phyloP scores from a whole-genome alignment of 2,329 filamentous ascomycete genomes.

The Penicillium sp. region DNA sequence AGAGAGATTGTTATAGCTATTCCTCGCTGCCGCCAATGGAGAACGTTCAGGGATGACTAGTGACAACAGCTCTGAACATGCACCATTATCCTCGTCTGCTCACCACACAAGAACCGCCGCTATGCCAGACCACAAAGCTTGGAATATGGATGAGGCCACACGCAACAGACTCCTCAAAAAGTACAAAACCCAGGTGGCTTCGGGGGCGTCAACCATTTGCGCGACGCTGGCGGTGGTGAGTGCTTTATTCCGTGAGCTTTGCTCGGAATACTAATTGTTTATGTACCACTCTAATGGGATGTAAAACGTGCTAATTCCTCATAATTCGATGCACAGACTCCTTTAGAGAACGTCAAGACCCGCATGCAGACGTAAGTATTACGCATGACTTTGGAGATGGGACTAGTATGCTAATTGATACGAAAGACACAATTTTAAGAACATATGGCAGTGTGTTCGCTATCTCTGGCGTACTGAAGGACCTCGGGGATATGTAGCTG shows the following conservation, averaged over 20 bases:
- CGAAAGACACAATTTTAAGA: conserved; percentile 45
- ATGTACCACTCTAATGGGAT: neutral
- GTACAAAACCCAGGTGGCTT: conserved; percentile 48
- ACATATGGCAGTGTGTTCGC: conserved; percentile 42
- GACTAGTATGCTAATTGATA: conserved; percentile 3
- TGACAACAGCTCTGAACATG: conserved; percentile 42
- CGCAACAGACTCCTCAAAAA: conserved; percentile 45
- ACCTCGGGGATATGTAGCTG: conserved; percentile 47
- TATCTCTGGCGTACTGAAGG: conserved; percentile 49
- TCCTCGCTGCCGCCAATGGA: conserved; percentile 24
- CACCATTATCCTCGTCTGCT: conserved; percentile 33
- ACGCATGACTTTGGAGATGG: neutral
- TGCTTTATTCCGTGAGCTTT: neutral
- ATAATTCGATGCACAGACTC: conserved; percentile 34
- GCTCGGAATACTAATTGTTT: neutral
- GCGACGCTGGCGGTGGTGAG: conserved; percentile 47
- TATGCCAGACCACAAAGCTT: conserved; percentile 33
- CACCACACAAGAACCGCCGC: conserved; percentile 33
- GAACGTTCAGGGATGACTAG: conserved; percentile 37
- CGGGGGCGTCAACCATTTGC: conserved; percentile 44
- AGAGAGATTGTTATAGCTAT: conserved; percentile 5
- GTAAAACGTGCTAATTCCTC: conserved; percentile 11
- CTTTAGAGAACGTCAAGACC: conserved; percentile 49
- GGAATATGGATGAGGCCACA: conserved; percentile 40
- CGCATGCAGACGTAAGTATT: conserved; percentile 49